Evolutionary conservation across 306 rosid genomes (phyloP).

Genomic region (Corylus avellana): DNA sequence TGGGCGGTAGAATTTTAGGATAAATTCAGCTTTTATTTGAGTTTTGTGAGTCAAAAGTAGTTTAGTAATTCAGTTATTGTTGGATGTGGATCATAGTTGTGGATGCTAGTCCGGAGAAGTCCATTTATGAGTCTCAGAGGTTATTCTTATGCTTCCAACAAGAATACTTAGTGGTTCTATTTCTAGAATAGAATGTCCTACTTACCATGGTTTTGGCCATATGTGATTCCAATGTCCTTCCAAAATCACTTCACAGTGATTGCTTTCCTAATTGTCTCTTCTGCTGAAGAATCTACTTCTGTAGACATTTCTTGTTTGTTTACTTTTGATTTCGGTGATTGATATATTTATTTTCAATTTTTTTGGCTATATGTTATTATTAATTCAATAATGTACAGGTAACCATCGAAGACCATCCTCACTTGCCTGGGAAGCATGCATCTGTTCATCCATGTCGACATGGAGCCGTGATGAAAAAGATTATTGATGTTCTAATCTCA

Average conservation of each 20-base stretch:
- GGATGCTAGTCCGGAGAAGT: not conserved
- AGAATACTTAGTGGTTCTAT: not conserved
- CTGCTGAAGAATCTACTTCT: not conserved
- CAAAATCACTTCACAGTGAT: not conserved
- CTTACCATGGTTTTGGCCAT: not conserved
- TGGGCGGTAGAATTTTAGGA: too few species aligned
- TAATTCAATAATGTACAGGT: slow-evolving; percentile 43
- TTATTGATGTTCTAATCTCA: slow-evolving; percentile 90
- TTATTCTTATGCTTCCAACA: not conserved
- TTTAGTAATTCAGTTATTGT: not conserved
- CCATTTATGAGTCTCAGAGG: not conserved
- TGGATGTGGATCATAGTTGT: not conserved
- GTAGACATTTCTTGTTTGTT: not conserved
- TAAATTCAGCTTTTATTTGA: too few species aligned
- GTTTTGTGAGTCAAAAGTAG: too few species aligned
- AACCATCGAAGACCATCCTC: slow-evolving; percentile 97
- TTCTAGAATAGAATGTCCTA: not conserved
- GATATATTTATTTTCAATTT: not conserved
- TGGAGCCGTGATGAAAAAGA: slow-evolving; percentile 98
- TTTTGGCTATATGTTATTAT: not conserved
- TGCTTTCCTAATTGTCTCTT: not conserved
- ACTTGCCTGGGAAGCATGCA: slow-evolving; percentile 97
- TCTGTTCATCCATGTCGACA: slow-evolving; percentile 96
- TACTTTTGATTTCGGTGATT: not conserved
- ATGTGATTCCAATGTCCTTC: not conserved